Evolutionary conservation across 139 green algal genomes (phyloP).

Genomic region (Dunaliella primolecta): DNA sequence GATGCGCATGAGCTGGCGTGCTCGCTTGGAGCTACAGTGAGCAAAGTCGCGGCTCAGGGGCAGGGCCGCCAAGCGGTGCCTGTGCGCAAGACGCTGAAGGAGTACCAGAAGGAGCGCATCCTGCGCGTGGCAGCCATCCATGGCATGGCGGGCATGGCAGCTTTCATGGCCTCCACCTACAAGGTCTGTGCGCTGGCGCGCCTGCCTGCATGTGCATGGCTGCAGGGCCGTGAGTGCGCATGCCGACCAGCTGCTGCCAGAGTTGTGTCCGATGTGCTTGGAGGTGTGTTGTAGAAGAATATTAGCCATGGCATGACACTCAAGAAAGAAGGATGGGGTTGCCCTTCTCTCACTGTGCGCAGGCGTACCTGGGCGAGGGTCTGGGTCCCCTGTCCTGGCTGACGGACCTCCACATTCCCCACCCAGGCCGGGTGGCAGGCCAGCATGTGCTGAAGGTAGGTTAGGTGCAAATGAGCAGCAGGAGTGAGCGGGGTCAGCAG

Average conservation of each 20-base stretch:
- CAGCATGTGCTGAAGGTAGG: slow-evolving; percentile 64
- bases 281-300: too few species aligned
- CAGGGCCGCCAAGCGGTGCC: not conserved
- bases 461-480: too few species aligned
- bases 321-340: too few species aligned
- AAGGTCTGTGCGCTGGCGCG: slow-evolving; percentile 43
- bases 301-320: too few species aligned
- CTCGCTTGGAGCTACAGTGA: slow-evolving; percentile 45
- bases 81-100: slow-evolving; percentile 28
- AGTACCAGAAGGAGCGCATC: slow-evolving; percentile 68
- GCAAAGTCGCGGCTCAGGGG: not conserved
- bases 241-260: too few species aligned
- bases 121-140: slow-evolving; percentile 81
- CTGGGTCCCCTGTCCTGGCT: slow-evolving; percentile 68
- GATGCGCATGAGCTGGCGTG: slow-evolving; percentile 75
- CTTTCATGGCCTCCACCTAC: slow-evolving; percentile 78
- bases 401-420: slow-evolving; percentile 83
- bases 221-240: too few species aligned
- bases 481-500: too few species aligned
- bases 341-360: not conserved
- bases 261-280: too few species aligned
- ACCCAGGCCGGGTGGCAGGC: slow-evolving; percentile 81
- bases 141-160: slow-evolving; percentile 87
- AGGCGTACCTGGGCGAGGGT: slow-evolving; percentile 83
- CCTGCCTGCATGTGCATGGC: not conserved